A percentile compares a stretch with the other conserved stretches of the same genome.
Conservation (phyloP, 2,329 filamentous ascomycete genomes). For the Xylariaceae sp. region DNA sequence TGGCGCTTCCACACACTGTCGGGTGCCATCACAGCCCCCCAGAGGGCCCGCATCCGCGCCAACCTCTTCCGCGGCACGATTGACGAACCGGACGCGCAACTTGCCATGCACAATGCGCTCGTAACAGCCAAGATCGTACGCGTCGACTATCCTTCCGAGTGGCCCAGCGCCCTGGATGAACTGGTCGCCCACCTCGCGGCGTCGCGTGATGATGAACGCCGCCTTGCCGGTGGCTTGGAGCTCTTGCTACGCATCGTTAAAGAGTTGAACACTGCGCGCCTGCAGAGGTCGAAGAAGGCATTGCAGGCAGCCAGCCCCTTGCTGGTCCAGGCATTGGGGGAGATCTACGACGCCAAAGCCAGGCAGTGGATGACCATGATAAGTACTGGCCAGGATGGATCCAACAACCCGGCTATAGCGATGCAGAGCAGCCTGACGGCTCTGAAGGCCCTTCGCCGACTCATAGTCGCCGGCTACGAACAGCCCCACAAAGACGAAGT, state of each 20-base stretch:
- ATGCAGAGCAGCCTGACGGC: constrained; percentile 74
- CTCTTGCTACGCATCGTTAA: constrained; percentile 84
- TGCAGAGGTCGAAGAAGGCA: constrained; percentile 68
- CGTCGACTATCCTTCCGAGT: constrained; percentile 83
- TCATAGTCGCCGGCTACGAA: constrained; percentile 78
- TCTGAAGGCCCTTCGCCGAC: constrained; percentile 72
- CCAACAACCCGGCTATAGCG: constrained; percentile 52
- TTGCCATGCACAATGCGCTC: constrained; percentile 84
- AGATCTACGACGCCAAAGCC: constrained; percentile 72
- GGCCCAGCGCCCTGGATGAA: constrained; percentile 60
- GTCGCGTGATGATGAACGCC: constrained; percentile 51
- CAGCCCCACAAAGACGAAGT: constrained; percentile 72
- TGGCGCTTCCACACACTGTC: constrained; percentile 64
- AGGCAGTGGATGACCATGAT: constrained; percentile 62
- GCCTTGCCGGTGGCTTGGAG: constrained; percentile 66
- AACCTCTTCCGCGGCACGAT: constrained; percentile 72
- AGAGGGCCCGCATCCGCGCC: constrained; percentile 71
- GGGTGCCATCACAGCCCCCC: constrained; percentile 65
- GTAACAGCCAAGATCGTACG: constrained; percentile 83
- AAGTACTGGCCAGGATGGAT: constrained; percentile 51
- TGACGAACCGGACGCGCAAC: constrained; percentile 65
- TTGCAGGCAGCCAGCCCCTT: constrained; percentile 77
- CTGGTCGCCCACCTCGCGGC: constrained; percentile 60
- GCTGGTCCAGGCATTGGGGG: constrained; percentile 71
- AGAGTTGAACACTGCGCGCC: constrained; percentile 74